Evolutionary conservation across 768 basidiomycete species (phyloP), one percentile per base, ranked within the genome.

Genomic region (Auriscalpium orientale): DNA sequence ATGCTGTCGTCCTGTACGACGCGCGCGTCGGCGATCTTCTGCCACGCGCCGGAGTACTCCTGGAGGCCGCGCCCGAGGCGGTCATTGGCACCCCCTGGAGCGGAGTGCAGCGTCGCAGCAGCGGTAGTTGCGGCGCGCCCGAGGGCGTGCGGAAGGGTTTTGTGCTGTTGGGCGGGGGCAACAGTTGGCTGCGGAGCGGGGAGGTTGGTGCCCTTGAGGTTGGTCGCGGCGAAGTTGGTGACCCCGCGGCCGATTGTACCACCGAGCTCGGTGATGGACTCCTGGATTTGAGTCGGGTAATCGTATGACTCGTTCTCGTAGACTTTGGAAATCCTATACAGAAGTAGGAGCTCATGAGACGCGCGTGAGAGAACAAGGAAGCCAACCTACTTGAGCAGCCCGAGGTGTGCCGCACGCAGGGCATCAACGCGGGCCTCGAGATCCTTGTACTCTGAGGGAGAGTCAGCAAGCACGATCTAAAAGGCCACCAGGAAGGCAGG

Each of bases 81-180:
- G 62, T 90, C 85, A 1, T 75, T 71, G 22, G 74, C 76, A 6
- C 76, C 71, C 28, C 77, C 76, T 3, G 76, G 68, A 1, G 75
- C 73, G 2, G 62, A 58, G n/a, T 73, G 71, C 34, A 88, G 65
- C 11, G 73, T 70, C 6, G 68, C 68, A 2, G 83, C 78, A 0
- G 84, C 89, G 9, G 73, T 66, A 38, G 82, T 79, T 0, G 94
- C 83, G 0, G 95, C 87, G 51, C 97, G 87, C 18, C 85, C 79
- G 52, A 98, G 81, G 0, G 97, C 95, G 64, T 98, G 97, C 0
- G 97, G 91, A 52, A 98, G 87, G 0, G 97, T 98, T 83, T 98
- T 98, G 77, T 94, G 93, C 64, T 86, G 87, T 28, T 74, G 67
- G 2, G 75, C 72, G 21, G 81, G 78, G 2, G 82, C 75, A 0